These are phyloP conservation scores for Ocimum tenuiflorum DNA, from an alignment of 257 asterid species.

Conservation along the genomic window DNA sequence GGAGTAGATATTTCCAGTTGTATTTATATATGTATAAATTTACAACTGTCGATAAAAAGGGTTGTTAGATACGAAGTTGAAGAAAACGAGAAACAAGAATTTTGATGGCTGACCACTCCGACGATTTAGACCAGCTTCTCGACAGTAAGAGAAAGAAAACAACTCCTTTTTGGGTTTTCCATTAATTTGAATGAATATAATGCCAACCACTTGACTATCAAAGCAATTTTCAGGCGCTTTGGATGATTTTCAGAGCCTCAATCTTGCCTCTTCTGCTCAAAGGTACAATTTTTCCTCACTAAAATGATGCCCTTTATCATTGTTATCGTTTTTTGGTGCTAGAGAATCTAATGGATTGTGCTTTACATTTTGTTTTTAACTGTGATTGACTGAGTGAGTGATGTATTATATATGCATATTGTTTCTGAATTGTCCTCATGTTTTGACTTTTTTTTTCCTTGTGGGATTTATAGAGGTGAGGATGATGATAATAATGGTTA, in stretches of 20 bases:
- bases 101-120: constrained; percentile 71
- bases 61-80: constrained; percentile 11
- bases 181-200: background rate
- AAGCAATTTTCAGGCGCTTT: constrained; percentile 71
- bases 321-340: background rate
- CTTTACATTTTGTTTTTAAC: background rate
- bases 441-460: too few species aligned
- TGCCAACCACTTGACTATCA: background rate
- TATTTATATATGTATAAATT: too few species aligned
- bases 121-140: constrained; percentile 87
- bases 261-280: constrained; percentile 67
- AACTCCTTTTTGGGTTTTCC: background rate
- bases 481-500: constrained; percentile 15
- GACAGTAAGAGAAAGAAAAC: constrained; percentile 61
- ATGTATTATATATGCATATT: background rate
- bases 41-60: background rate
- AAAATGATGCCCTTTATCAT: background rate
- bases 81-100: constrained; percentile 12
- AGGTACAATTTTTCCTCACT: constrained; percentile 36
- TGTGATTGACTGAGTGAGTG: constrained; percentile 3
- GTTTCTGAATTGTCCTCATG: background rate
- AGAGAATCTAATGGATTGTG: background rate
- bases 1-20: too few species aligned
- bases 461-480: constrained; percentile 36
- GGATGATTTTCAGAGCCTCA: constrained; percentile 97